A percentile compares a stretch with the other conserved stretches of the same genome.
phyloP scores from a whole-genome alignment of 2,329 filamentous ascomycete genomes.

The Aureobasidium sp. region DNA sequence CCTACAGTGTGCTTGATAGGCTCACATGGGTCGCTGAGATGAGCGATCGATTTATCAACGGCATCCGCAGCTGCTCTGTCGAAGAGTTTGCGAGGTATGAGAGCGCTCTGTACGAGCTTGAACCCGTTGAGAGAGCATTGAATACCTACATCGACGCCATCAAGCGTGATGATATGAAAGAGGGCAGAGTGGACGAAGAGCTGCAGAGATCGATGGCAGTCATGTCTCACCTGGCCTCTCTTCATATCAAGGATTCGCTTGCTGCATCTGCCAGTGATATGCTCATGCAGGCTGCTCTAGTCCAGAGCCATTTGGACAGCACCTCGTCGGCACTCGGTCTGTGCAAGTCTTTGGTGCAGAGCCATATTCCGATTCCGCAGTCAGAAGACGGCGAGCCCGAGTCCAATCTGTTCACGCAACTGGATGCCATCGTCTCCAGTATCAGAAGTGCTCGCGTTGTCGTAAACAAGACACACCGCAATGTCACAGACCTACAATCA shows the following conservation, averaged over 20 bases:
- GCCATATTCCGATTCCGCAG: constrained; percentile 58
- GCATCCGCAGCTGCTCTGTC: constrained; percentile 68
- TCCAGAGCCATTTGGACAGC: constrained; percentile 75
- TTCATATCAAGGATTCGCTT: constrained; percentile 62
- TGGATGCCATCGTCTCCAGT: constrained; percentile 63
- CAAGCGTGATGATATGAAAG: constrained; percentile 75
- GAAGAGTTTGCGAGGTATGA: constrained; percentile 72
- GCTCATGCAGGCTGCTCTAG: constrained; percentile 64
- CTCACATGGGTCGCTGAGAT: constrained; percentile 74
- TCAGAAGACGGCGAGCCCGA: constrained; percentile 44
- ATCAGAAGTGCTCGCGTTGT: constrained; percentile 78
- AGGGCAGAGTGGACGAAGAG: constrained; percentile 71
- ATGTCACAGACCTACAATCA: constrained; percentile 66
- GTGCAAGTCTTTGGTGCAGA: constrained; percentile 57
- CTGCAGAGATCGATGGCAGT: constrained; percentile 74
- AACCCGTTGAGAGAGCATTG: constrained; percentile 81
- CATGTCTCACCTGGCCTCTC: constrained; percentile 75
- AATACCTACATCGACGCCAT: constrained; percentile 83
- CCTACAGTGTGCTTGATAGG: constrained; percentile 75
- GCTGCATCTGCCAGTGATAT: constrained; percentile 70
- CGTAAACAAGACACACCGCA: constrained; percentile 65
- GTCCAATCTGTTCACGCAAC: constrained; percentile 56
- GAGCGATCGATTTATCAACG: constrained; percentile 74
- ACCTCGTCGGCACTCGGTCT: constrained; percentile 59
- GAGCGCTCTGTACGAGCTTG: constrained; percentile 74